A percentile compares a stretch with the other conserved stretches of the same genome.
These are phyloP conservation scores for Pyrenochaeta sp. DNA, from an alignment of 2,329 filamentous ascomycete species.

Conservation along the genomic window DNA sequence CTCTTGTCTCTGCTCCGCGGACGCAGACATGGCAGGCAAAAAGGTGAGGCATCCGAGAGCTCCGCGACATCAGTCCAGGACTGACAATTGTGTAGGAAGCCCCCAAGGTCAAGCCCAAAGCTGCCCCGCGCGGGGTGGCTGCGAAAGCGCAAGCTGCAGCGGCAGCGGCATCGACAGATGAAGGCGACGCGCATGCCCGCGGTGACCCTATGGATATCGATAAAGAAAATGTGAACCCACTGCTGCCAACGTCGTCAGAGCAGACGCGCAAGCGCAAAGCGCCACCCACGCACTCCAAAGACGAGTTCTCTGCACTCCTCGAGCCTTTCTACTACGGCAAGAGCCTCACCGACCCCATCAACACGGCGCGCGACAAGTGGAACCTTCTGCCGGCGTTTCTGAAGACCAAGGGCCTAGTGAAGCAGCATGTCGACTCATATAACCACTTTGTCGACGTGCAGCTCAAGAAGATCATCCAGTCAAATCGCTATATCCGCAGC, in stretches of 20 bases:
- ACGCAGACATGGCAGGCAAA: constrained; percentile 40
- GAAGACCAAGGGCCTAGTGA: constrained; percentile 95
- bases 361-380: constrained; percentile 87
- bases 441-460: constrained; percentile 98
- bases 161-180: constrained; percentile 15
- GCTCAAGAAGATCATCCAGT: constrained; percentile 93
- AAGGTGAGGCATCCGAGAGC: constrained; percentile 23
- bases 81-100: constrained; percentile 32
- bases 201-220: constrained; percentile 16
- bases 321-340: constrained; percentile 76
- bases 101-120: constrained; percentile 33
- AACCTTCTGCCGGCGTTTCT: constrained; percentile 96
- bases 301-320: constrained; percentile 68
- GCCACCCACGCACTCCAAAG: constrained; percentile 44
- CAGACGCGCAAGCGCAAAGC: constrained; percentile 37
- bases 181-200: constrained; percentile 15
- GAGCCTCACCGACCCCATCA: constrained; percentile 71
- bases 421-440: constrained; percentile 98
- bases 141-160: constrained; percentile 30
- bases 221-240: constrained; percentile 9
- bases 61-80: neutral
- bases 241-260: constrained; percentile 26
- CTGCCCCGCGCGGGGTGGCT: constrained; percentile 43
- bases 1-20: constrained; percentile 13
- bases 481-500: constrained; percentile 86